Conservation (phyloP, 2,329 filamentous ascomycete genomes). For the Fusarium transvaalense region DNA sequence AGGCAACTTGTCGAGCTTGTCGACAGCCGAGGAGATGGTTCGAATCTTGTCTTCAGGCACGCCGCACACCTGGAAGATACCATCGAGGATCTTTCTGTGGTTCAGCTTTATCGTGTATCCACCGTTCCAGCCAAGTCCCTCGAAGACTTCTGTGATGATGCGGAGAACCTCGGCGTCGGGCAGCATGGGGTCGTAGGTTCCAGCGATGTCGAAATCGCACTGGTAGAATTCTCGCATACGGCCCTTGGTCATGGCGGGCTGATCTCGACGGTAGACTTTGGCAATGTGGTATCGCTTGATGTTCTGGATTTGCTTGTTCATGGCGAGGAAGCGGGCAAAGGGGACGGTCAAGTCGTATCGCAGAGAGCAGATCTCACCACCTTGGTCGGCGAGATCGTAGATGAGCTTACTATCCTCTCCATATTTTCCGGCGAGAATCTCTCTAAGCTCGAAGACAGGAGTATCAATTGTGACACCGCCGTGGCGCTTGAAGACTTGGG, state of each 20-base stretch:
- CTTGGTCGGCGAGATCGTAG: slow-evolving; percentile 88
- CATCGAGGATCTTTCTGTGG: slow-evolving; percentile 93
- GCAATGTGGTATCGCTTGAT: slow-evolving; percentile 97
- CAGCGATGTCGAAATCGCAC: slow-evolving; percentile 96
- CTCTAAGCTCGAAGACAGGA: slow-evolving; percentile 85
- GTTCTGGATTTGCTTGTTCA: slow-evolving; percentile 84
- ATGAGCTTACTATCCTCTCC: slow-evolving; percentile 94
- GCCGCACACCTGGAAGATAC: slow-evolving; percentile 90
- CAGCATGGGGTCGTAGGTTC: slow-evolving; percentile 88
- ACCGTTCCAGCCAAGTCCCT: slow-evolving; percentile 79
- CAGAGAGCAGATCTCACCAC: slow-evolving; percentile 79
- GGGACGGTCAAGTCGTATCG: slow-evolving; percentile 91
- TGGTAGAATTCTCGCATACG: slow-evolving; percentile 97
- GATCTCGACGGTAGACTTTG: slow-evolving; percentile 74
- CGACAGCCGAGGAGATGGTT: slow-evolving; percentile 90
- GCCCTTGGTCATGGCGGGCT: slow-evolving; percentile 82
- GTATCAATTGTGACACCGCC: slow-evolving; percentile 85
- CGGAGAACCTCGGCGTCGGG: slow-evolving; percentile 91
- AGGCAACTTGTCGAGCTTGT: slow-evolving; percentile 93
- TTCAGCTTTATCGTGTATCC: slow-evolving; percentile 92
- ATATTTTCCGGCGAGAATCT: slow-evolving; percentile 90
- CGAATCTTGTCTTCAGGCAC: slow-evolving; percentile 89
- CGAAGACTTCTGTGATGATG: slow-evolving; percentile 87
- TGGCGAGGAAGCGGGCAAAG: slow-evolving; percentile 91
- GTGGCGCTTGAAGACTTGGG: slow-evolving; percentile 84